A percentile compares a stretch with the other conserved stretches of the same genome.
Evolutionary conservation across 78 protist species (phyloP).

Genomic region (Mastigamoeba balamuthi): DNA sequence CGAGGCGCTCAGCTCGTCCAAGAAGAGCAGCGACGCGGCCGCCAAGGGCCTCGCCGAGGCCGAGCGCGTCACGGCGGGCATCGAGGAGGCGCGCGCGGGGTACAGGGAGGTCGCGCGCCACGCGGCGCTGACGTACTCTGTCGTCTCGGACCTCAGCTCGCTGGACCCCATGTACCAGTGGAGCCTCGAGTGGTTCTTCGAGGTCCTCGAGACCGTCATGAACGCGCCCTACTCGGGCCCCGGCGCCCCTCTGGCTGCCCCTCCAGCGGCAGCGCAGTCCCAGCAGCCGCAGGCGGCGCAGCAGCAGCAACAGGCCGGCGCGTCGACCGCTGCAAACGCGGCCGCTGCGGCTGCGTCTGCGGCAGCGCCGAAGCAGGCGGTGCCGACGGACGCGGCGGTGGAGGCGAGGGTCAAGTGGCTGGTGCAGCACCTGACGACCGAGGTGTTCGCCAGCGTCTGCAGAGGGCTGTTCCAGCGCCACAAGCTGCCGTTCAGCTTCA

Average conservation of each 20-base stretch:
- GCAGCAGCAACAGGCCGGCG: too few species aligned
- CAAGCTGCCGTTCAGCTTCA: conserved; percentile 51
- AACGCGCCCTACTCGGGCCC: not conserved
- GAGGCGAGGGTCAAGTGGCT: conserved; percentile 3
- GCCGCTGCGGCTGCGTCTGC: too few species aligned
- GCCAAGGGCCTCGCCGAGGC: conserved; percentile 33
- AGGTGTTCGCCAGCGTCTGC: conserved; percentile 31
- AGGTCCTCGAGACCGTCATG: not conserved
- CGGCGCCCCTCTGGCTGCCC: too few species aligned
- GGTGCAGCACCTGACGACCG: conserved; percentile 10
- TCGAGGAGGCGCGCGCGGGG: conserved; percentile 32
- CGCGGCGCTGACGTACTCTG: conserved; percentile 70
- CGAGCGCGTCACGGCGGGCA: conserved; percentile 23
- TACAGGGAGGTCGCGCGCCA: conserved; percentile 74
- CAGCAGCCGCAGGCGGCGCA: too few species aligned
- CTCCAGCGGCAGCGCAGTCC: too few species aligned
- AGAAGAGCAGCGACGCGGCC: conserved; percentile 35
- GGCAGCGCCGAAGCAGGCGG: too few species aligned
- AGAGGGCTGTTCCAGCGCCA: conserved; percentile 71
- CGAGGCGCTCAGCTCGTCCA: conserved; percentile 60
- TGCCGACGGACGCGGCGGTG: not conserved
- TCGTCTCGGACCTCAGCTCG: conserved; percentile 44
- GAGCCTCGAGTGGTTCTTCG: conserved; percentile 49
- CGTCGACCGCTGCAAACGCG: too few species aligned
- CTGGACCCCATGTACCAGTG: conserved; percentile 74